Base-by-base conservation (phyloP, 176 grass and related monocot genomes). In the Phoenix roebelenii region DNA sequence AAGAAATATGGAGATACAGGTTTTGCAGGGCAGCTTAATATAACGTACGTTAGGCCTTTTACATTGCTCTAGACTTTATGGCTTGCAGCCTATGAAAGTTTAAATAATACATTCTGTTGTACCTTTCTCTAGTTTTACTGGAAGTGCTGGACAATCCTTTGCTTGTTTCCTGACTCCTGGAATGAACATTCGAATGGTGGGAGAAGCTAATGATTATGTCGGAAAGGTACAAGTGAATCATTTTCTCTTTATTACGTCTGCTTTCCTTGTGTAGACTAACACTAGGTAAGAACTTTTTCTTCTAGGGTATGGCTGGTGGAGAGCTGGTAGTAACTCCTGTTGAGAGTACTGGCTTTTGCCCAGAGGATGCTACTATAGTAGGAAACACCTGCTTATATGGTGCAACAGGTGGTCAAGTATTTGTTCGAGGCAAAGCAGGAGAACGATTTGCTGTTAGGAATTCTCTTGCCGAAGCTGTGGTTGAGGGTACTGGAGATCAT, bases 341-440 rank as follows among this genome's bases (percentile, higher is more conserved):
- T 60, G 94, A 89, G 50, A 79, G 69, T 25, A 92, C 88, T 71
- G 94, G 88, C 51, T 98, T 98, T 74, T 25, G 72, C 69, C 84
- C 94, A 50, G 94, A 98, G 68, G 94, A 93, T 83, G 94, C 94
- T 67, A 64, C 94, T 68, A 92, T 98, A 76, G 94, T 98, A 60
- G 94, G 94, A 59, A 98, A 98, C 71, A 98, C 94, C 63, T 98
- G 94, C 82, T 60, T 98, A 51, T 98, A 98, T 83, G 94, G 94
- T 77, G 94, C 94, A 63, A 98, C 94, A 49, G 94, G 94, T 59
- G 94, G 94, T 73, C 94, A 81, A 81, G 74, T 98, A 51, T 98
- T 98, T 83, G 88, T 81, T 55, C 85, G 79, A 80, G 94, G 94
- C 30, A 98, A 98, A 60, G 82, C 94, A 44, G 94, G 94, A 74